These are phyloP conservation scores for Lecanicillium sp. DNA, from an alignment of 2,329 filamentous ascomycete species.

Conservation along the genomic window DNA sequence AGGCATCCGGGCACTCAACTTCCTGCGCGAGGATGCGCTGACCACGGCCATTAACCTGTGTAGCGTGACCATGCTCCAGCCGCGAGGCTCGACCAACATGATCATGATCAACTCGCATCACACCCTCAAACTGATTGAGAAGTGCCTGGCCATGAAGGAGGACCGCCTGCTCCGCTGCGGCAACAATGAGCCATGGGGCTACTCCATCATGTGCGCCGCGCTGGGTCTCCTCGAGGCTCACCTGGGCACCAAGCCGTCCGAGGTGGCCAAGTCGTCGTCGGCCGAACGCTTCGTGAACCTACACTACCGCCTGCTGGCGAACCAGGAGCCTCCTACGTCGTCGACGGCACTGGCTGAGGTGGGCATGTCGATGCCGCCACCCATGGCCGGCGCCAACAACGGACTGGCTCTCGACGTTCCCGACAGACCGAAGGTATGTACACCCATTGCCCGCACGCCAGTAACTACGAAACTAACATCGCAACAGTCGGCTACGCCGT, in stretches of 20 bases:
- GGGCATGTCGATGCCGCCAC: constrained; percentile 21
- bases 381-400: constrained; percentile 20
- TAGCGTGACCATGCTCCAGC: constrained; percentile 55
- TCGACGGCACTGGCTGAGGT: constrained; percentile 26
- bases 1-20: constrained; percentile 53
- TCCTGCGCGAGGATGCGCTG: constrained; percentile 53
- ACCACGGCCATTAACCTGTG: constrained; percentile 56
- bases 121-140: constrained; percentile 55
- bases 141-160: constrained; percentile 55
- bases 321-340: constrained; percentile 37
- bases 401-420: constrained; percentile 29
- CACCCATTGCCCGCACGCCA: neutral
- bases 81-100: constrained; percentile 52
- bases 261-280: constrained; percentile 52
- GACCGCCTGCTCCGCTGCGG: constrained; percentile 55
- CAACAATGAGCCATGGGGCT: constrained; percentile 59
- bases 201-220: constrained; percentile 57
- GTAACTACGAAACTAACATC: constrained; percentile 22
- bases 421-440: constrained; percentile 34
- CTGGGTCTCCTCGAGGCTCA: constrained; percentile 54
- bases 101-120: constrained; percentile 57
- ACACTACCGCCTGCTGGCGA: constrained; percentile 51
- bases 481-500: constrained; percentile 36
- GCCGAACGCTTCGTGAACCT: constrained; percentile 54
- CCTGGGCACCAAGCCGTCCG: constrained; percentile 49